Evolutionary conservation across 2,329 filamentous ascomycete genomes (phyloP).

Genomic region (Cadophora sp.): DNA sequence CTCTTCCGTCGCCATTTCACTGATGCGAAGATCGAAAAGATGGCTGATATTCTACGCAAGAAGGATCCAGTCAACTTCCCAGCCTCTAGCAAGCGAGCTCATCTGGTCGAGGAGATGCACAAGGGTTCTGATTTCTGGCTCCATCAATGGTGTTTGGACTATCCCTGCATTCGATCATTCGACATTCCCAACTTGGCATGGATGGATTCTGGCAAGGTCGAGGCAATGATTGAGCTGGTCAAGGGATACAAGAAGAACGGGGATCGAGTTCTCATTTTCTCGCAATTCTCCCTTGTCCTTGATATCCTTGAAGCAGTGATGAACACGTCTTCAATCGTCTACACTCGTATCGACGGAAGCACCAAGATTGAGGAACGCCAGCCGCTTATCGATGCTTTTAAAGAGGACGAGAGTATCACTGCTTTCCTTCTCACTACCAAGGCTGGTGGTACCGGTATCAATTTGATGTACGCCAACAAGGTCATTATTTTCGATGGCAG

Average conservation of each 20-base stretch:
- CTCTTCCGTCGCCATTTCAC: constrained; percentile 84
- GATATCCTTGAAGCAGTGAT: constrained; percentile 89
- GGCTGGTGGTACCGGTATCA: constrained; percentile 96
- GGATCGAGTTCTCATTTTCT: constrained; percentile 89
- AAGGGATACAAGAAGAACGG: constrained; percentile 76
- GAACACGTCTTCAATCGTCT: constrained; percentile 72
- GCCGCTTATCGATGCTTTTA: constrained; percentile 86
- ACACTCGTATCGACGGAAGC: constrained; percentile 84
- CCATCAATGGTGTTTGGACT: constrained; percentile 70
- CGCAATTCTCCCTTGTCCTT: constrained; percentile 89
- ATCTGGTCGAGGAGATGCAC: constrained; percentile 62
- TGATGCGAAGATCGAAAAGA: constrained; percentile 76
- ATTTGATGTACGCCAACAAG: constrained; percentile 94
- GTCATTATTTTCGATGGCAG: constrained; percentile 96
- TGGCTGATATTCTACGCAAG: constrained; percentile 78
- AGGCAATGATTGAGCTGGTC: constrained; percentile 78
- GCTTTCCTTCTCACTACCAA: constrained; percentile 94
- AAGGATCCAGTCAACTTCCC: constrained; percentile 63
- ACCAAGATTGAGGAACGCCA: constrained; percentile 86
- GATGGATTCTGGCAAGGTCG: constrained; percentile 81
- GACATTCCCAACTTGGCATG: constrained; percentile 61
- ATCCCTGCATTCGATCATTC: constrained; percentile 59
- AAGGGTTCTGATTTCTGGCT: constrained; percentile 68
- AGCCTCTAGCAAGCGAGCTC: constrained; percentile 55
- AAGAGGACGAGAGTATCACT: constrained; percentile 75